Evolutionary conservation across 2,329 filamentous ascomycete genomes (phyloP).

Genomic region (Karstenula rhodostoma): DNA sequence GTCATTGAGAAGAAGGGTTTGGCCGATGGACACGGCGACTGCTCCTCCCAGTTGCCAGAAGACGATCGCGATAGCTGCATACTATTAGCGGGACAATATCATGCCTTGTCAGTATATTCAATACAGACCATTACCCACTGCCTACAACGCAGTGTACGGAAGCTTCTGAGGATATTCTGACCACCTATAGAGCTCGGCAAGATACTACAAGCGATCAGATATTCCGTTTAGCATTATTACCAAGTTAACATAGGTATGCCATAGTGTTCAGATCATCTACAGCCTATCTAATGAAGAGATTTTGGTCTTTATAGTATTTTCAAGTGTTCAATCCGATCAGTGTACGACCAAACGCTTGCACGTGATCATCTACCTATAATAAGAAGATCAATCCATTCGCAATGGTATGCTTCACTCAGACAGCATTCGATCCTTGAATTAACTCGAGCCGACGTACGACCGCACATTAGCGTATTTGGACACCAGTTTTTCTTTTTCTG

Average conservation of each 20-base stretch:
- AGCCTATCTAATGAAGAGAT: too few relatives aligned
- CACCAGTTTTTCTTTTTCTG: not conserved
- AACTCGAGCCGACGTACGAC: not conserved
- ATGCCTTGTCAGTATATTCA: too few relatives aligned
- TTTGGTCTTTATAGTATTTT: too few relatives aligned
- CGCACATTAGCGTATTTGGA: not conserved
- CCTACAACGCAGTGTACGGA: not conserved
- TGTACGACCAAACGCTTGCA: too few relatives aligned
- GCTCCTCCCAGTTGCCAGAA: constrained; percentile 10
- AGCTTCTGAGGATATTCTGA: not conserved
- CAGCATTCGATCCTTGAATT: not conserved
- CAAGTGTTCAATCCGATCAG: too few relatives aligned
- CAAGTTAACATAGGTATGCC: too few relatives aligned
- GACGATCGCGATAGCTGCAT: not conserved
- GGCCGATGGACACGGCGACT: constrained; percentile 11
- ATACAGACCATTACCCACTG: not conserved
- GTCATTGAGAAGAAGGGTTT: constrained; percentile 13
- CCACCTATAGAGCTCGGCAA: not conserved
- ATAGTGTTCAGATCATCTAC: too few relatives aligned
- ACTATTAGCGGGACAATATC: too few relatives aligned
- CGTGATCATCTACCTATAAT: too few relatives aligned
- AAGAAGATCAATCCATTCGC: too few relatives aligned
- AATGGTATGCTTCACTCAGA: not conserved
- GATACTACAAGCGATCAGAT: constrained; percentile 24
- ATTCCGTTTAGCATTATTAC: too few relatives aligned